Evolutionary conservation across 1,139 yeast species (phyloP), one percentile per base, ranked within the genome.

Genomic region (Magnusiomyces fungicola): DNA sequence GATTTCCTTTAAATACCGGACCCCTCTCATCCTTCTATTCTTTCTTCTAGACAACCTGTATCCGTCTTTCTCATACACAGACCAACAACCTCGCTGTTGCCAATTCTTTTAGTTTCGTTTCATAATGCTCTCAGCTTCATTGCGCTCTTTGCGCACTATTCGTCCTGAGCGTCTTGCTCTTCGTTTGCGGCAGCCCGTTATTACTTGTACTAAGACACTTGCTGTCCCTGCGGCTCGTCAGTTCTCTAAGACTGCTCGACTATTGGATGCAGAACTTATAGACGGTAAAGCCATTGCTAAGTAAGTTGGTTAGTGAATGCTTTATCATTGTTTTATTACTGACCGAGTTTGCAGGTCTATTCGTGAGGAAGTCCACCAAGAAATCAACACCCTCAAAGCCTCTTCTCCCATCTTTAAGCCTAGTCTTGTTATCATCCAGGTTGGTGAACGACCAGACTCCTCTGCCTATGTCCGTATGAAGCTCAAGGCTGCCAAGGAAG

Each of bases 401-500:
- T 66, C 69, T 52, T 73, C 75, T 59, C 72, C 80, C 23, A 75
- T 73, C 48, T 90, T 89, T 71, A 73, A 73, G 59, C 97, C 98
- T 25, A 76, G 78, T 50, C 74, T 94, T 64, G 76, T 85, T 47
- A 90, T 92, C 60, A 75, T 92, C 58, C 98, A 94, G 69, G 95
- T 92, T 18, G 97, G 97, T 50, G 76, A 73, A 43, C 78, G 97
- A 61, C 89, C 85, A 43, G 98, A 92, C 66, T 88, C 96, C 6
- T 74, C 87, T 48, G 85, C 96, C 23, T 92, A 92, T 68, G 97
- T 92, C 52, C 80, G 82, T 60, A 90, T 90, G 97, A 92, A 92
- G 71, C 74, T 86, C 61, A 88, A 84, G 71, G 97, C 97, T 19
- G 96, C 97, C 39, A 56, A 61, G 10, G 71, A 68, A 52, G 70